A percentile compares a stretch with the other conserved stretches of the same genome.
phyloP scores from a whole-genome alignment of 1,284 basidiomycete species.

The Pseudozyma hubeiensis region DNA sequence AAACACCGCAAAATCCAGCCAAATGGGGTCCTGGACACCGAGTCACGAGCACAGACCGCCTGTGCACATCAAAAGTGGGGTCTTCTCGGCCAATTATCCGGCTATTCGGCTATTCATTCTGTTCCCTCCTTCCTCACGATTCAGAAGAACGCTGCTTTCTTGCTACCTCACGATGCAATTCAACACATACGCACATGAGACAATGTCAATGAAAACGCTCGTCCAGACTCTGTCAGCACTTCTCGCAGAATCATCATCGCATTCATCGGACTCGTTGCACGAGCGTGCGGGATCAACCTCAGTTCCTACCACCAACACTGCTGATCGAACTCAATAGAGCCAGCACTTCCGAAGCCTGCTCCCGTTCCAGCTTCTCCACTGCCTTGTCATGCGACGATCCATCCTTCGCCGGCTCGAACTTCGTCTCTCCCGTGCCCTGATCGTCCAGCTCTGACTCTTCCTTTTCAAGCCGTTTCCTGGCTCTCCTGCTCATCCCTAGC shows the following conservation, averaged over 20 bases:
- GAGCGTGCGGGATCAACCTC: background rate
- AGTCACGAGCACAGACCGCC: too few species aligned
- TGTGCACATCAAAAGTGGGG: background rate
- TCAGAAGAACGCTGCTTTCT: too few species aligned
- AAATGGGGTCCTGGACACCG: too few species aligned
- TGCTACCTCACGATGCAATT: too few species aligned
- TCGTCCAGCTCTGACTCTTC: constrained; percentile 6
- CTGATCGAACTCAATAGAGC: constrained; percentile 32
- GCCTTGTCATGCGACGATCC: constrained; percentile 5
- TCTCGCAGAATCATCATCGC: background rate
- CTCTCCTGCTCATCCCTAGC: constrained; percentile 27
- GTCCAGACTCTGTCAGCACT: too few species aligned
- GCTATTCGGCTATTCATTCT: constrained; percentile 12
- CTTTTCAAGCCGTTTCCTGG: constrained; percentile 22
- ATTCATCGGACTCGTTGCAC: background rate
- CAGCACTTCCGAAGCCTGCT: constrained; percentile 27
- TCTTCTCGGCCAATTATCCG: background rate
- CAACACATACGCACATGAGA: too few species aligned
- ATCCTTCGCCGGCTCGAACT: background rate
- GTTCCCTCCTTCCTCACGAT: too few species aligned
- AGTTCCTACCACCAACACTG: constrained; percentile 37
- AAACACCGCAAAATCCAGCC: too few species aligned
- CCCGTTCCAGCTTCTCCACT: constrained; percentile 30
- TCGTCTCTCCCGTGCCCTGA: background rate
- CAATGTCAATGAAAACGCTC: too few species aligned